Base-by-base conservation (phyloP, 495 filamentous ascomycete genomes). In the Aspergillus ellipticus region DNA sequence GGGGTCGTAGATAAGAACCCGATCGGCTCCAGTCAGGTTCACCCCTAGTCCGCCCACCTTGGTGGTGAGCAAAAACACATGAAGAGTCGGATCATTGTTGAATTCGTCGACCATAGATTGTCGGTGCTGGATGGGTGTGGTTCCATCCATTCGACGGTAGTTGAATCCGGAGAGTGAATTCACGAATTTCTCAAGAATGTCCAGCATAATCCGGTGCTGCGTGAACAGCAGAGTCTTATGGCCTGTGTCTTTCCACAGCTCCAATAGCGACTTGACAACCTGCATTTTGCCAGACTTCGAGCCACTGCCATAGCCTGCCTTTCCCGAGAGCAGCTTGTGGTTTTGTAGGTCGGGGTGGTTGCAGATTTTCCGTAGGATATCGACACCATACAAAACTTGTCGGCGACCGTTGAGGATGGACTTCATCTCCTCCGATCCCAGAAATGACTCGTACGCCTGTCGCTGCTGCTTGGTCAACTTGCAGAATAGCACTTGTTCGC, bases 1-100 rank as follows among this genome's bases (percentile, higher is more conserved):
- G 0, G 94, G 94, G 64, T 98, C 94, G 59, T 89, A 98, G 52
- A 98, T 96, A 65, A 98, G 95, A 52, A 98, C 91, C 21, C 94
- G 87, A 69, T 96, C 89, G 1, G 94, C 94, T 5, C 94, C 93
- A 7, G 94, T 97, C 13, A 98, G 74, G 61, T 98, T 98, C 45
- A 96, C 83, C 5, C 94, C 94, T 31, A 98, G 79, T 0, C 94
- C 94, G 29, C 94, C 94, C 24, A 97, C 95, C 66, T 91, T 93
- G 4, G 94, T 97, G 0, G 94, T 97, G 10, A 97, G 78, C 20
- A 98, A 76, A 70, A 98, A 97, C 4, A 97, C 84, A 61, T 97
- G 85, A 20, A 96, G 70, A 37, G 88, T 76, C 0, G 85, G 83
- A 53, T 88, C 79, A 11, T 80, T 85, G 65, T 98, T 97, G 80